Evolutionary conservation across 75 land plant genomes (phyloP).

Genomic region (Pinus tabuliformis): DNA sequence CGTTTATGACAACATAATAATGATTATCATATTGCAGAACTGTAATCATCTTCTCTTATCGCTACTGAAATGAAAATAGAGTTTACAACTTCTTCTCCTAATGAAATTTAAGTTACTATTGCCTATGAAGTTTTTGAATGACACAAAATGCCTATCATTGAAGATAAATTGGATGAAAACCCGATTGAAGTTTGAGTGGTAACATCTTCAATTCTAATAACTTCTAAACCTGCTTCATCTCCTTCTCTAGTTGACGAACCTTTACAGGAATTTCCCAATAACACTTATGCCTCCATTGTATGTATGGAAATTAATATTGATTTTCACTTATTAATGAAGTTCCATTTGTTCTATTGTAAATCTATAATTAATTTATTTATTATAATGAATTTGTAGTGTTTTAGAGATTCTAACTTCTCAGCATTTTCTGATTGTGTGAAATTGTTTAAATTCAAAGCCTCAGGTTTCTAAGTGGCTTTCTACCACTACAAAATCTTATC

Average conservation of each 20-base stretch:
- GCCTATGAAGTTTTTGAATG: constrained; percentile 35
- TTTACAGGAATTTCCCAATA: constrained; percentile 34
- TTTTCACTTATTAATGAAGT: neutral
- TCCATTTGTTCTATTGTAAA: constrained; percentile 3
- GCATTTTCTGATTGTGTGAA: neutral
- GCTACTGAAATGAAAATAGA: constrained; percentile 33
- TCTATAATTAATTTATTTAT: neutral
- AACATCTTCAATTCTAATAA: constrained; percentile 4
- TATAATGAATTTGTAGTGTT: neutral
- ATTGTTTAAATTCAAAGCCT: constrained; percentile 14
- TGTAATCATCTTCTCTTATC: constrained; percentile 1
- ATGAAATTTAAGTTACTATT: constrained; percentile 28
- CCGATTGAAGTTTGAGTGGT: constrained; percentile 25
- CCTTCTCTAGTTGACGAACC: constrained; percentile 35
- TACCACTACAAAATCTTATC: constrained; percentile 19
- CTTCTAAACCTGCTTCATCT: constrained; percentile 12
- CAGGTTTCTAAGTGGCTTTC: constrained; percentile 31
- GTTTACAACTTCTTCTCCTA: constrained; percentile 19
- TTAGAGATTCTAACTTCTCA: neutral
- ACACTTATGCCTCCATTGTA: constrained; percentile 85
- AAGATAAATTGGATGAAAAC: constrained; percentile 27
- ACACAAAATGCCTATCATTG: constrained; percentile 23
- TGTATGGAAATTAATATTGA: constrained; percentile 4
- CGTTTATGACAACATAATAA: neutral
- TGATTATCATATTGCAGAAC: constrained; percentile 2